Conservation (phyloP, 805 yeast genomes). For the Ogataea pignaliae region DNA sequence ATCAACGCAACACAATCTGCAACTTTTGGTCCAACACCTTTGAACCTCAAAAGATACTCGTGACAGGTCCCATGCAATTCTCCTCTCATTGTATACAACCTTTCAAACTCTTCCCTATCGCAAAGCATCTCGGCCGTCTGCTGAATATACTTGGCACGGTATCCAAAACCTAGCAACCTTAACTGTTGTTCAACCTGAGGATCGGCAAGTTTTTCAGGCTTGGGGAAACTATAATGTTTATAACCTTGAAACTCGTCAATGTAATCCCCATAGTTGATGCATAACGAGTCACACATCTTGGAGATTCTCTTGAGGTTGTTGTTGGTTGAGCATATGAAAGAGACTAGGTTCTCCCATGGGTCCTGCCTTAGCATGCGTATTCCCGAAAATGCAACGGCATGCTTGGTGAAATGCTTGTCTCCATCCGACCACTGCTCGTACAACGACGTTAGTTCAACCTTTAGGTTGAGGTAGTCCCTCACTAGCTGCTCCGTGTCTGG, state of each 20-base stretch:
- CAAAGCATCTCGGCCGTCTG: constrained; percentile 63
- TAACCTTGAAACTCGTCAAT: constrained; percentile 51
- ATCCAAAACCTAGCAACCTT: constrained; percentile 72
- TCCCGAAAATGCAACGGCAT: constrained; percentile 47
- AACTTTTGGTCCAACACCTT: constrained; percentile 96
- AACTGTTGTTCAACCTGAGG: constrained; percentile 31
- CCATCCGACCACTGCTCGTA: constrained; percentile 57
- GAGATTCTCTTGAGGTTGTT: constrained; percentile 92
- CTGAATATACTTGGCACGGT: constrained; percentile 83
- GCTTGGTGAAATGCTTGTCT: constrained; percentile 46
- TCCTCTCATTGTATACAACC: constrained; percentile 39
- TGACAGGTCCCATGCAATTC: constrained; percentile 41
- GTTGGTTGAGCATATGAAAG: constrained; percentile 93
- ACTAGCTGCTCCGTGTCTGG: constrained; percentile 41
- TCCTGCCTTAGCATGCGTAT: constrained; percentile 86
- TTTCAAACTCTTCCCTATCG: constrained; percentile 33
- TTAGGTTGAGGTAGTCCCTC: constrained; percentile 65
- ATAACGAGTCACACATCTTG: constrained; percentile 81
- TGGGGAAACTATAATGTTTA: constrained; percentile 70
- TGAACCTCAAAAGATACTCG: constrained; percentile 54
- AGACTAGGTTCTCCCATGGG: constrained; percentile 92
- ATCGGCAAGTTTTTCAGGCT: constrained; percentile 45
- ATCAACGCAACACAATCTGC: constrained; percentile 95
- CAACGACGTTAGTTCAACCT: constrained; percentile 47
- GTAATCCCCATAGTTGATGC: constrained; percentile 63